phyloP scores from a whole-genome alignment of 208 protist species.

The Herpetomonas samuelpessoai region DNA sequence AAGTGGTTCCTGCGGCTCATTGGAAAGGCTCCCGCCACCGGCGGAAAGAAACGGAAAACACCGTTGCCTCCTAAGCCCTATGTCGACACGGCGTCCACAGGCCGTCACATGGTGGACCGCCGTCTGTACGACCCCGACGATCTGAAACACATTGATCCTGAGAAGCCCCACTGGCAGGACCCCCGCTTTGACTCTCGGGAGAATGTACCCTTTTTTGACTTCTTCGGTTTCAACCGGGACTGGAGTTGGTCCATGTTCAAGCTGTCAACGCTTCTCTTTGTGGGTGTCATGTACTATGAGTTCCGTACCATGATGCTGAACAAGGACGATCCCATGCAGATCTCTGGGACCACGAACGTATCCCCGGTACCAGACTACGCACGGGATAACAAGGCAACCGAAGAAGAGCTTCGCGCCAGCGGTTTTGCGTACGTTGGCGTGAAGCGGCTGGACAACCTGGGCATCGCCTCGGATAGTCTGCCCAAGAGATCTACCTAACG shows the following conservation, averaged over 20 bases:
- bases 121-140: slow-evolving; percentile 62
- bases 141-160: slow-evolving; percentile 74
- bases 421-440: slow-evolving; percentile 82
- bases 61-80: slow-evolving; percentile 89
- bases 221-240: slow-evolving; percentile 87
- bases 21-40: slow-evolving; percentile 7
- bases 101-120: slow-evolving; percentile 67
- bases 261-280: slow-evolving; percentile 51
- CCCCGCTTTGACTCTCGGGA: slow-evolving; percentile 76
- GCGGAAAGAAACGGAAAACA: slow-evolving; percentile 29
- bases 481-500: no score
- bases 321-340: slow-evolving; percentile 42
- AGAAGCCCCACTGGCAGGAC: slow-evolving; percentile 90
- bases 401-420: slow-evolving; percentile 73
- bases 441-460: slow-evolving; percentile 77
- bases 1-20: slow-evolving; percentile 75
- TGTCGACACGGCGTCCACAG: slow-evolving; percentile 59
- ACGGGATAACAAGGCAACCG: slow-evolving; percentile 70
- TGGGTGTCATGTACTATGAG: slow-evolving; percentile 65
- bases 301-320: slow-evolving; percentile 48
- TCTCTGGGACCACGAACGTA: slow-evolving; percentile 63
- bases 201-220: slow-evolving; percentile 78
- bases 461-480: slow-evolving; percentile 8
- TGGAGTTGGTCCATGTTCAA: slow-evolving; percentile 91
- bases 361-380: slow-evolving; percentile 75